Base-by-base conservation (phyloP, 2,329 filamentous ascomycete species). In the Aspergillus niger region DNA sequence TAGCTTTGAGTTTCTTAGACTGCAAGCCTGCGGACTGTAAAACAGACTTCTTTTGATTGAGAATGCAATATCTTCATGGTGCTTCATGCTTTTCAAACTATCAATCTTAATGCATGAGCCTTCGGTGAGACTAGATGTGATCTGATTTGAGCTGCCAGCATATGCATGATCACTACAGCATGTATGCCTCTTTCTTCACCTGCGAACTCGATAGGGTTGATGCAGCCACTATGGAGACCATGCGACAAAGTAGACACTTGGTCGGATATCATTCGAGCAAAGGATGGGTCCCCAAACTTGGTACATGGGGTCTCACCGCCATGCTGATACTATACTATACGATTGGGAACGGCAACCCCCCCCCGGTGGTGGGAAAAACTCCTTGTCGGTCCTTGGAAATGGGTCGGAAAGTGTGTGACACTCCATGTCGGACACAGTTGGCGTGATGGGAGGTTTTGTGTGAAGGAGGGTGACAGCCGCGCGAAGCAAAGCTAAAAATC, bases 161-260 rank as follows among this genome's bases (percentile, higher is more conserved):
- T 50, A 50, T 50, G 47, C 47, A 50, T 17, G 15, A n/a, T 20
- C 30, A 28, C 3, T 50, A 28, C 10, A 36, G 32, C 28, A 50
- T 49, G 43, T 10, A 22, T 20, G 55, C n/a, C 28, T 36, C 10
- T 11, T 55, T 39, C 15, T 55, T 51, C 53, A 28, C 13, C 44
- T 22, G 53, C 43, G 41, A 28, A 48, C 43, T 44, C 22, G 39
- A 55, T 26, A 36, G 17, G 44, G 49, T 58, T 51, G 32, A 41
- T 51, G 52, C 53, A 61, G 55, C 38, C 47, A 56, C 55, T 43
- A 59, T 55, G 59, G 57, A 60, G 56, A 55, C 30, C 22, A 43
- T 49, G 58, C 60, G 61, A 62, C 54, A 52, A 15, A 52, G 43
- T 17, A 28, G 60, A 49, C 63, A 65, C 62, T 62, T 66, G 63